Base-by-base conservation (phyloP, 2,329 filamentous ascomycete genomes). In the Fusarium abutilonis region DNA sequence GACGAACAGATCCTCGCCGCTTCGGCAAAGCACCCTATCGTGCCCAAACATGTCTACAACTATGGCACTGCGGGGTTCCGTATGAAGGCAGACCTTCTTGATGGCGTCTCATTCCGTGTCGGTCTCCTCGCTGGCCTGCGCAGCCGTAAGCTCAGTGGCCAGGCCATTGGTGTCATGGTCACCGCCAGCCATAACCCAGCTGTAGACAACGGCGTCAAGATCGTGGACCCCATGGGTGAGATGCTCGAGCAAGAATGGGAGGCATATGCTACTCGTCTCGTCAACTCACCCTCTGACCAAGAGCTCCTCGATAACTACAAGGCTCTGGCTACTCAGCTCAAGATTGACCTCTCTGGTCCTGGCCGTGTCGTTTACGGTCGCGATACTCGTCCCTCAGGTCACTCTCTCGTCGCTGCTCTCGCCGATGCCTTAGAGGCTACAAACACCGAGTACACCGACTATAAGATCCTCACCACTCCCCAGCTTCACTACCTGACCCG, bases 241-340 rank as follows among this genome's bases (percentile, higher is more conserved):
- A 98, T 98, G 95, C 85, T 97, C 45, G 92, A 96, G 85, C 89
- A 93, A 76, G 91, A 94, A 60, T 99, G 95, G 95, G 95, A 99
- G 79, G 82, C 83, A 34, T 89, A 93, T 76, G 93, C 93, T 50
- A 98, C 95, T 32, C 85, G 85, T 70, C 88, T 99, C 62, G 93
- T 96, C 73, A 99, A 99, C 78, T 89, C 90, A 63, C 79, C 86
- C 15, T 86, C 85, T 60, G 89, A 96, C 71, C 85, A 92, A 64
- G 85, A 88, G 46, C 86, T 98, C 35, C 85, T 87, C 59, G 84
- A 91, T 40, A 86, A 88, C 68, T 97, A 96, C 82, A 84, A 89
- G 69, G 83, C 87, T 60, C 84, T 97, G 52, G 87, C 91, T 64
- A 81, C 88, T 63, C 83, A 90, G 66, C 87, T 94, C 70, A 90